Percentiles rank a stretch among this genome's conserved stretches.
Conservation (phyloP, 768 basidiomycete species). For the Filobasidium floriforme region DNA sequence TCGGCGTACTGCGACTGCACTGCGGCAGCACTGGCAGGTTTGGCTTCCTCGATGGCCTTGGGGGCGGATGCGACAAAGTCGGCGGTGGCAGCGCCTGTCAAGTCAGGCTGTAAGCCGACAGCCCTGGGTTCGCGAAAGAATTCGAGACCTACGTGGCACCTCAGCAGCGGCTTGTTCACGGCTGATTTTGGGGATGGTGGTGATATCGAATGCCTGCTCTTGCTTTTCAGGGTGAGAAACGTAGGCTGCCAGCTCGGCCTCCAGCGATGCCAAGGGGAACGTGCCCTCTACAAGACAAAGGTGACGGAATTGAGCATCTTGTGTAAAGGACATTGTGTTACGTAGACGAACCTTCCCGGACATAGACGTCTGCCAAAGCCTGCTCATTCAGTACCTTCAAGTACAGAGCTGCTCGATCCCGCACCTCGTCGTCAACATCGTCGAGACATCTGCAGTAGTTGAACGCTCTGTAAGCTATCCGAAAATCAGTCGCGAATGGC, state of each 20-base stretch:
- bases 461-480: background rate
- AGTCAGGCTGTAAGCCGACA: background rate
- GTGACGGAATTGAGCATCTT: background rate
- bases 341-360: conserved; percentile 72
- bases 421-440: conserved; percentile 97
- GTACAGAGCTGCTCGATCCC: conserved; percentile 93
- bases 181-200: conserved; percentile 86
- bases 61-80: conserved; percentile 69
- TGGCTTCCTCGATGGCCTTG: conserved; percentile 55
- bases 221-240: conserved; percentile 71
- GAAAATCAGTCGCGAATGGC: background rate
- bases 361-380: conserved; percentile 70
- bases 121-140: background rate
- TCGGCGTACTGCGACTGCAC: conserved; percentile 77
- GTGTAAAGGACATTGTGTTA: background rate
- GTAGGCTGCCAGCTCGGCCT: conserved; percentile 86
- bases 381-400: conserved; percentile 74
- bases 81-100: conserved; percentile 59
- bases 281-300: conserved; percentile 65
- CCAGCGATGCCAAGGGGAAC: conserved; percentile 80
- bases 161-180: conserved; percentile 84
- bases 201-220: conserved; percentile 69
- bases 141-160: conserved; percentile 60
- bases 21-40: conserved; percentile 70
- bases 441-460: conserved; percentile 67